Percentiles rank a stretch among this genome's conserved stretches.
Conservation (phyloP, 2,329 filamentous ascomycete species). For the Fusarium piperis region DNA sequence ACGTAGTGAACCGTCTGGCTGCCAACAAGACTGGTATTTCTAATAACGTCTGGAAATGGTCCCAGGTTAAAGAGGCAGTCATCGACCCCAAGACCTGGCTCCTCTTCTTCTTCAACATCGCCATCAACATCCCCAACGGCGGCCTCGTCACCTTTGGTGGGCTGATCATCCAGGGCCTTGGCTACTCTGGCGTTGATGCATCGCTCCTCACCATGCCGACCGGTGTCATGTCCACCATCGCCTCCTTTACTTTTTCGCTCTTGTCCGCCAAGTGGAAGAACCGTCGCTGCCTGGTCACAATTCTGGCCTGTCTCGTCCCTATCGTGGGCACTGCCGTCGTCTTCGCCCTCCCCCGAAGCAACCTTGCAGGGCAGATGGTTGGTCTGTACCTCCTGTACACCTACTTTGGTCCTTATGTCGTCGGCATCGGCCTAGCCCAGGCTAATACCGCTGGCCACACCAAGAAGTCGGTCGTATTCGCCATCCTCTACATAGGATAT, state of each 20-base stretch:
- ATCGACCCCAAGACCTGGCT: conserved; percentile 65
- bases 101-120: conserved; percentile 59
- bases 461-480: conserved; percentile 53
- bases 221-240: conserved; percentile 13
- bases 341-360: conserved; percentile 14
- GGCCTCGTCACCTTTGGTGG: conserved; percentile 44
- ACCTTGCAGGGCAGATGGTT: conserved; percentile 21
- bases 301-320: conserved; percentile 16
- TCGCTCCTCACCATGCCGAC: conserved; percentile 11
- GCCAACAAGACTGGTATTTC: conserved; percentile 42
- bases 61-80: conserved; percentile 60
- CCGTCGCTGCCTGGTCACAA: conserved; percentile 5
- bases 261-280: conserved; percentile 3
- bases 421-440: conserved; percentile 14
- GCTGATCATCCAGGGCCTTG: conserved; percentile 12
- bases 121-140: conserved; percentile 65
- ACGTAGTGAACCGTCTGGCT: conserved; percentile 8
- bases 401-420: conserved; percentile 23
- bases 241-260: conserved; percentile 5
- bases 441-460: conserved; percentile 49
- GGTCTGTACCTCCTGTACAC: conserved; percentile 24
- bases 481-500: conserved; percentile 57
- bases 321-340: conserved; percentile 19
- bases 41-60: conserved; percentile 55
- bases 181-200: background rate